Evolutionary conservation across 2,329 filamentous ascomycete genomes (phyloP), one percentile per base, ranked within the genome.

Genomic region (Xylariaceae sp.): DNA sequence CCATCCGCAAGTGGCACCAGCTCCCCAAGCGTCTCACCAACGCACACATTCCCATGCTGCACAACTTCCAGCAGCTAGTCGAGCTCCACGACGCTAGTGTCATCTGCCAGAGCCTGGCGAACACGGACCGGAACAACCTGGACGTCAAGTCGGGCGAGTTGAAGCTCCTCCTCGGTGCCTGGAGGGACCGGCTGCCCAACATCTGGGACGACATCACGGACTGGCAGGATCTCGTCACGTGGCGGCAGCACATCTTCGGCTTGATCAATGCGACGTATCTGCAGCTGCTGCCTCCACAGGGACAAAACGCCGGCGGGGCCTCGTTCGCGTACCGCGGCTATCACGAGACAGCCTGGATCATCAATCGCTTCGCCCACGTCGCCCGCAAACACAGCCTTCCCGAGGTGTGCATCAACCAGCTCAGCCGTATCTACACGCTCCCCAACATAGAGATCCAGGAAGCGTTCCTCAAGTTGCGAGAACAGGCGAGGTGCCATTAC

Each of bases 401-500:
- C 0, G 92, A 98, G 48, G 92, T 98, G 19, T 99, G 94, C 68
- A 96, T 98, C 64, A 90, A 79, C 50, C 92, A 99, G 59, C 76
- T 99, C 14, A 94, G 90, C 59, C 85, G 90, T 47, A 99, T 99
- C 59, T 99, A 99, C 62, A 98, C 92, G 0, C 74, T 99, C 5
- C 92, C 92, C 1, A 99, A 99, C 59, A 99, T 99, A 31, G 92
- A 99, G 67, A 99, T 99, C 32, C 94, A 98, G 59, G 92, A 99
- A 62, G 92, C 92, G 0, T 99, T 99, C 73, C 68, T 99, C 46
- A 99, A 99, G 67, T 67, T 99, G 36, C 76, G 94, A n/a, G 94
- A 99, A 65, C 92, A 99, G 64, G 92, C 92, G 30, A 96, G 96
- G 61, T 98, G 92, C 52, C 92, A 98, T 60, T 99, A 97, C 61